phyloP scores from a whole-genome alignment of 345 rosid species.

The Lepidium didymum region DNA sequence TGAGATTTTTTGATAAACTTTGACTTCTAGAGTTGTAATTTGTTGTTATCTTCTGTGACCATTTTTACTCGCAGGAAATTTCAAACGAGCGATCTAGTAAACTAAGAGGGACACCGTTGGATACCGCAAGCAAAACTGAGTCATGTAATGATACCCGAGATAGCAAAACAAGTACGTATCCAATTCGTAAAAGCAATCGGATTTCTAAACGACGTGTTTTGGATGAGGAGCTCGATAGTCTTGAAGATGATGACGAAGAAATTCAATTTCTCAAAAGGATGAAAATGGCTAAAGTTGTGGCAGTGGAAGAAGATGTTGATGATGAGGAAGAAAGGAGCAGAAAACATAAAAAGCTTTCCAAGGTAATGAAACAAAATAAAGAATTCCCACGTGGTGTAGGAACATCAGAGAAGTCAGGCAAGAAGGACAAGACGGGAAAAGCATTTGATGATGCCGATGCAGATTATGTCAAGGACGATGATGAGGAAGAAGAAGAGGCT shows the following conservation, averaged over 20 bases:
- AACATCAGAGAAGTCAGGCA: conserved; percentile 23
- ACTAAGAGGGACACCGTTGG: conserved; percentile 69
- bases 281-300: conserved; percentile 41
- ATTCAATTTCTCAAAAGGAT: conserved; percentile 73
- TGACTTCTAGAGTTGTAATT: neutral
- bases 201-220: conserved; percentile 56
- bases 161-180: conserved; percentile 47
- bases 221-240: conserved; percentile 56
- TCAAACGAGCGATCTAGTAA: conserved; percentile 22
- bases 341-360: conserved; percentile 57
- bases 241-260: conserved; percentile 68
- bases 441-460: conserved; percentile 42
- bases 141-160: conserved; percentile 35
- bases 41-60: neutral
- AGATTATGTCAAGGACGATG: conserved; percentile 64
- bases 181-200: conserved; percentile 72
- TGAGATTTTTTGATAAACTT: neutral
- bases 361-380: conserved; percentile 26
- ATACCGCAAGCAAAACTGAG: conserved; percentile 32
- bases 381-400: conserved; percentile 8
- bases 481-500: conserved; percentile 18
- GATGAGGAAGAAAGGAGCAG: conserved; percentile 50
- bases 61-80: neutral
- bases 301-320: conserved; percentile 45
- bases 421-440: conserved; percentile 39